Evolutionary conservation across 2,329 filamentous ascomycete species (phyloP), one percentile per base, ranked within the genome.

Genomic region (Neophaeococcomyces mojaviensis): DNA sequence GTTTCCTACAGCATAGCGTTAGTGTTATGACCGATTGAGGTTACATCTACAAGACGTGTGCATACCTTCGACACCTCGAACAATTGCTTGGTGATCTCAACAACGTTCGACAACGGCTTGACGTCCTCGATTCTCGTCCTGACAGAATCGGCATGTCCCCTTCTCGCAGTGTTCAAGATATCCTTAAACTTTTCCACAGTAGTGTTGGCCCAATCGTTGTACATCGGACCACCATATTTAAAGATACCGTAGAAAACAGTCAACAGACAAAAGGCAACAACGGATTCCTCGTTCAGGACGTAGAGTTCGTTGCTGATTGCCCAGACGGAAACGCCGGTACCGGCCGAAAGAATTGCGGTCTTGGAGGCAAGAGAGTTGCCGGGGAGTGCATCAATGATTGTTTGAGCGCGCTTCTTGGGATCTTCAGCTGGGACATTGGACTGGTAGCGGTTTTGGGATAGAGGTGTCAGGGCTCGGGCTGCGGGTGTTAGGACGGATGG

Each of bases 301-400:
- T 96, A 97, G 77, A 97, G 88, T 81, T 98, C 92, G 75, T 94
- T 98, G 82, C 86, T 94, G 73, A 98, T 88, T 64, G 88, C 92
- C 67, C 92, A 94, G 69, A 94, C 79, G 63, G 86, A 89, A 61
- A 94, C 72, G 73, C 86, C 90, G 63, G 92, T 87, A 56, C 84
- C 84, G 61, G 88, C 89, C 65, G 90, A 97, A 63, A 98, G 84
- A 67, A 96, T 90, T 64, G 92, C 92, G 59, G 88, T 88, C 84
- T 98, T 98, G 71, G 88, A 94, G 66, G 94, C 74, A 56, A 96
- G 76, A 65, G 79, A 90, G 79, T 80, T 95, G 61, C 94, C 92
- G 63, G 92, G 92, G 45, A 98, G 79, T 55, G 89, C 76, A 63
- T 98, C 88, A 64, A 98, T 76, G 70, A 98, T 86, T 56, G 88